phyloP scores from a whole-genome alignment of 2,329 filamentous ascomycete genomes.

The Penicillium psychrosexuale region DNA sequence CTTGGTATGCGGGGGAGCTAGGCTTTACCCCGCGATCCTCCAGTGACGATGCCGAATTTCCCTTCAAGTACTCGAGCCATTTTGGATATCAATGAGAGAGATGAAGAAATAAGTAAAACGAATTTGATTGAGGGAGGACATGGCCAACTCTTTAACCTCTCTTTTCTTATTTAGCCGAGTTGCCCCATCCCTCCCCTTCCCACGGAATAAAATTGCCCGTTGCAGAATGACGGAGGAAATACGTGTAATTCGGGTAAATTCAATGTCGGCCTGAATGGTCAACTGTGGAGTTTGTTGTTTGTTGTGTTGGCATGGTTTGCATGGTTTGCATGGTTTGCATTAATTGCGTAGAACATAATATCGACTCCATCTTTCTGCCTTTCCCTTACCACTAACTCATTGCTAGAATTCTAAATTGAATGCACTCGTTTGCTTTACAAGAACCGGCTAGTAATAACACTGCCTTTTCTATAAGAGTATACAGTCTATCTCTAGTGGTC shows the following conservation, averaged over 20 bases:
- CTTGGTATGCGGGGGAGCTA: background rate
- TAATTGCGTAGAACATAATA: too few species aligned
- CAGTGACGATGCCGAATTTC: constrained; percentile 76
- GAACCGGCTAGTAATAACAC: too few species aligned
- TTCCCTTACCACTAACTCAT: too few species aligned
- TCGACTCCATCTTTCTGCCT: too few species aligned
- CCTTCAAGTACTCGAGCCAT: constrained; percentile 56
- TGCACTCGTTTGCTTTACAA: too few species aligned
- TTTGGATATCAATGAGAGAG: background rate
- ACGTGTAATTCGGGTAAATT: constrained; percentile 5
- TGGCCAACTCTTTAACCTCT: constrained; percentile 8
- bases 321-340: too few species aligned
- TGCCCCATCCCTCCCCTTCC: constrained; percentile 14
- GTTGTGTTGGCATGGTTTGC: too few species aligned
- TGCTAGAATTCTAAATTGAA: too few species aligned
- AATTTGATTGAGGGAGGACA: background rate
- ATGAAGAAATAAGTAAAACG: background rate
- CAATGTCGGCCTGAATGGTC: background rate
- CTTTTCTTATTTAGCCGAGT: constrained; percentile 16
- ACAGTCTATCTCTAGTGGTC: too few species aligned
- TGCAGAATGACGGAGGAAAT: constrained; percentile 14
- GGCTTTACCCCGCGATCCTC: constrained; percentile 67
- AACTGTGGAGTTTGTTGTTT: too few species aligned
- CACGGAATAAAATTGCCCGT: constrained; percentile 28
- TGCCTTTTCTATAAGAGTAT: too few species aligned